These are phyloP conservation scores for Drosera spatulata DNA, from an alignment of 179 eudicot genomes.

Conservation along the genomic window DNA sequence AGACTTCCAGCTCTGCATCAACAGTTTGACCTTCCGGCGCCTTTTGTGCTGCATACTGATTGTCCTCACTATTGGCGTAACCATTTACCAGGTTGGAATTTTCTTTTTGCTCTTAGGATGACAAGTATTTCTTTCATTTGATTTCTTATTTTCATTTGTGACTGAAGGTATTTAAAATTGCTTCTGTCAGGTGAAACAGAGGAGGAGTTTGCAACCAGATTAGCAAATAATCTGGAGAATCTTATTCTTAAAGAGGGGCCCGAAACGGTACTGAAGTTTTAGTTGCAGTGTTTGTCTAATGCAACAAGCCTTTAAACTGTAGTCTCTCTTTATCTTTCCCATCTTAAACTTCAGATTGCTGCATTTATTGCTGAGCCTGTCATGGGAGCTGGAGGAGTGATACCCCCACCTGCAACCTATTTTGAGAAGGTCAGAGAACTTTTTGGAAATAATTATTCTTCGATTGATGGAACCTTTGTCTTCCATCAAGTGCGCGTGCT, in stretches of 20 bases:
- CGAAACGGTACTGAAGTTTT: constrained; percentile 57
- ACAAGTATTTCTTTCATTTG: neutral
- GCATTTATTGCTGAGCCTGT: constrained; percentile 99
- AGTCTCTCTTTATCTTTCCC: neutral
- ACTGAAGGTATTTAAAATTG: constrained; percentile 1
- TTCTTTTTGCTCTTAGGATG: constrained; percentile 1
- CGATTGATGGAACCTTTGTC: no score
- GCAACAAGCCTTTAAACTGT: neutral
- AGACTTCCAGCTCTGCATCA: constrained; percentile 87
- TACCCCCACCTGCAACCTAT: constrained; percentile 87
- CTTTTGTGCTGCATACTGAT: constrained; percentile 89
- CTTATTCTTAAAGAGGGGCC: constrained; percentile 93
- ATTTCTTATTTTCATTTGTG: neutral
- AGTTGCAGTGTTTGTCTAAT: no score
- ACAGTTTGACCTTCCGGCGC: constrained; percentile 94
- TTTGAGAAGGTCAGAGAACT: constrained; percentile 62
- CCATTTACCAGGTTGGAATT: constrained; percentile 69
- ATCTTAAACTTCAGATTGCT: constrained; percentile 42
- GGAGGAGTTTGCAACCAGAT: constrained; percentile 90
- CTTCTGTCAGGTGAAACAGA: constrained; percentile 63
- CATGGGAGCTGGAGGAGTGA: constrained; percentile 99
- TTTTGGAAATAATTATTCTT: neutral
- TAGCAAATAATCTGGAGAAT: constrained; percentile 81
- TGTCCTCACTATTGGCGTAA: constrained; percentile 98
- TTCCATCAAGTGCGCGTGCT: neutral